Base-by-base conservation (phyloP, 2,329 filamentous ascomycete species). In the Calonectria honghensis region DNA sequence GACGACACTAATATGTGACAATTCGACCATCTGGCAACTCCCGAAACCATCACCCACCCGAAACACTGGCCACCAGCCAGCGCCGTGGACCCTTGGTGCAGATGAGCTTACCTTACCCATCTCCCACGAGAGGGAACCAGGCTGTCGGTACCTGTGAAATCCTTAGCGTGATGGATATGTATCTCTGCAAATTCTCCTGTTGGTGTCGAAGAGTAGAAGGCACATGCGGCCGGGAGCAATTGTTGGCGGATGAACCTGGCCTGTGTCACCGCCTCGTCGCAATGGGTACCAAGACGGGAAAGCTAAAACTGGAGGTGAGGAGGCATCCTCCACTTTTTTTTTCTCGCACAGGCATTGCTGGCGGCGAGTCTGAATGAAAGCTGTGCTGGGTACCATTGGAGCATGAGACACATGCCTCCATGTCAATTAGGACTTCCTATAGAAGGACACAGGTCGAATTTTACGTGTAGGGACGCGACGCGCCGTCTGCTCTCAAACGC, bases 211-310 rank as follows among this genome's bases (percentile, higher is more conserved):
- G 61, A 31, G 50, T 27, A 37, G 39, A 41, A 37, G 51, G 52
- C 50, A 52, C 52, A 67, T 72, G 64, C 41, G 31, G 31, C 18
- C 13, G 18, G 50, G n/a, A 45, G 27, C 32, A 51, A 51, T 68
- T 59, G 54, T 51, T 59, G 48, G 52, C n/a, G 41, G 45, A 70
- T 37, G 68, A 31, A 50, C 57, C 67, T 67, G 29, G 59, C 32
- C 61, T 69, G 71, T 73, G 66, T 70, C 71, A 73, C 71, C 71
- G 66, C 71, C 57, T 65, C 35, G 29, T 61, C 61, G 50, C 41
- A 39, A 70, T 57, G 45, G 24, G 48, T 41, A 68, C 57, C n/a
- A 27, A 50, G 41, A 39, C 39, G 51, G 57, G 45, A 59, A 70
- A 59, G 45, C 39, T 54, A 68, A 57, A 57, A 54, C 39, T 41